These are phyloP conservation scores for Chlorella sp. DNA, from an alignment of 139 green algal genomes.

Conservation along the genomic window DNA sequence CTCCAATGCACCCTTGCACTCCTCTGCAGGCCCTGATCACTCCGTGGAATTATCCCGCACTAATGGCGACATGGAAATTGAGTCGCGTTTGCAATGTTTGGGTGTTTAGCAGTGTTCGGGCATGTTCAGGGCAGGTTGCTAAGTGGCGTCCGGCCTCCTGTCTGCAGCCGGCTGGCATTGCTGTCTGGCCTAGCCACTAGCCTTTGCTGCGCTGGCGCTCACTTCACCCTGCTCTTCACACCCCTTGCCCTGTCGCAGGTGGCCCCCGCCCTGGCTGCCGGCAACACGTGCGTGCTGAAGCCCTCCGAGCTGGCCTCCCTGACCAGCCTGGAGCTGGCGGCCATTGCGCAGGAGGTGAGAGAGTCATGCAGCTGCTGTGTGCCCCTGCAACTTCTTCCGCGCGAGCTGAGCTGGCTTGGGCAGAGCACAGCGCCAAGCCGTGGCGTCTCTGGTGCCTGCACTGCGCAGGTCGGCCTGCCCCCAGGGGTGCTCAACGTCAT, in stretches of 20 bases:
- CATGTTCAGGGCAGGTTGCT: too few species aligned
- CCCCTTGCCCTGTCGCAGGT: conserved; percentile 80
- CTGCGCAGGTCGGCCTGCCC: conserved; percentile 68
- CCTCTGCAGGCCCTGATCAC: conserved; percentile 73
- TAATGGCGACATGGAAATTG: not conserved
- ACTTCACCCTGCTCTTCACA: conserved; percentile 40
- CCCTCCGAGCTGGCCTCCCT: conserved; percentile 83
- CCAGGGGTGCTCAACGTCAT: conserved; percentile 86
- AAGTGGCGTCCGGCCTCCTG: too few species aligned
- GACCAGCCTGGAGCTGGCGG: conserved; percentile 88
- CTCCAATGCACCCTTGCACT: too few species aligned
- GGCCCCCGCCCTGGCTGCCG: conserved; percentile 88
- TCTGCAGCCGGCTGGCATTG: too few species aligned
- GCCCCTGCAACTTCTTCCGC: too few species aligned
- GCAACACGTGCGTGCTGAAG: conserved; percentile 86
- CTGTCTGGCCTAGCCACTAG: too few species aligned
- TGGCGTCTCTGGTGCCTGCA: too few species aligned
- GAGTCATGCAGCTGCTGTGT: too few species aligned
- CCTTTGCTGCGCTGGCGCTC: not conserved
- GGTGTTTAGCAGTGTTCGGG: too few species aligned
- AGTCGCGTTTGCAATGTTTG: not conserved
- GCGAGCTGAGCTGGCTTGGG: too few species aligned
- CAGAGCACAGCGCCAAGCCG: too few species aligned
- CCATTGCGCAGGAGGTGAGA: conserved; percentile 58
- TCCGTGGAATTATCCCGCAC: conserved; percentile 90